Evolutionary conservation across 805 yeast species (phyloP).

Genomic region (Hanseniaspora singularis): DNA sequence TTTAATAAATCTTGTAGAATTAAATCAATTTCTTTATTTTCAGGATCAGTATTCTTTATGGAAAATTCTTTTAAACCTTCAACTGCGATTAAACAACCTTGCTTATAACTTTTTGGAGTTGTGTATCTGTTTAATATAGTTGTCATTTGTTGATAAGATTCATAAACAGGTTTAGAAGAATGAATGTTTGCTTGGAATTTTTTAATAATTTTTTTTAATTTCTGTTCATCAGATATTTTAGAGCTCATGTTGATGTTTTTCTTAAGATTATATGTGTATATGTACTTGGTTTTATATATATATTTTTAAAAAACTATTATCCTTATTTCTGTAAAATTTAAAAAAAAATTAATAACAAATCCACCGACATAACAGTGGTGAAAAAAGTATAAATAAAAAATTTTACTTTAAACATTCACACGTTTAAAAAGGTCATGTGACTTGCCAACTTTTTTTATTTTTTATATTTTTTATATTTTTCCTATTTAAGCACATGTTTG

Average conservation of each 20-base stretch:
- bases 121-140: constrained; percentile 81
- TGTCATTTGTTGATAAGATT: constrained; percentile 89
- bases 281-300: not conserved
- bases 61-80: constrained; percentile 15
- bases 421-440: no score
- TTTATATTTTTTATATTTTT: no score
- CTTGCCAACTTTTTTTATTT: no score
- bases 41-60: constrained; percentile 10
- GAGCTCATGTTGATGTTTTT: constrained; percentile 53
- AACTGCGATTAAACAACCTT: constrained; percentile 14
- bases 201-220: constrained; percentile 34
- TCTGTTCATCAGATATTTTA: constrained; percentile 53
- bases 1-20: constrained; percentile 11
- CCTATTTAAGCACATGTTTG: no score
- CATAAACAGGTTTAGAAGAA: constrained; percentile 40
- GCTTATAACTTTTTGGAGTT: constrained; percentile 44
- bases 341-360: not conserved
- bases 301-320: no score
- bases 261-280: constrained; percentile 17
- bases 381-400: no score
- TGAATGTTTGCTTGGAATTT: constrained; percentile 18
- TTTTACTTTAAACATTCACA: no score
- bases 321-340: not conserved
- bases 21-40: constrained; percentile 14
- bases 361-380: no score